These are phyloP conservation scores for Besnoitia besnoiti DNA, from an alignment of 169 alveolate species.

Conservation along the genomic window DNA sequence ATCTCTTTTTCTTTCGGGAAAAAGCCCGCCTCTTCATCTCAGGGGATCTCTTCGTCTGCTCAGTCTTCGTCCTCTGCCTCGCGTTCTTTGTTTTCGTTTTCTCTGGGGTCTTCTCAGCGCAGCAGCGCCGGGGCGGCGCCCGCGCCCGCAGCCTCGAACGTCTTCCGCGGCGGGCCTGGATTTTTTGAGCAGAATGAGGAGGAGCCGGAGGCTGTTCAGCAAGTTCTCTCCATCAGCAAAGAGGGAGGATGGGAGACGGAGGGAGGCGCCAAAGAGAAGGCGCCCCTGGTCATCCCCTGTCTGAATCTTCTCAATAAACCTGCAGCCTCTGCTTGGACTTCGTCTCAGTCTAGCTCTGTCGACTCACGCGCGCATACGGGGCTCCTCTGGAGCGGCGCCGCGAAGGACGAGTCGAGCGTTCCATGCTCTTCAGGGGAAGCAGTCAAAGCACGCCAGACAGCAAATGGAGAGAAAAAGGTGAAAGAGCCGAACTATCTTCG, in stretches of 20 bases:
- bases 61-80: background rate
- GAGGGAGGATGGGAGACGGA: slow-evolving; percentile 17
- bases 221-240: slow-evolving; percentile 13
- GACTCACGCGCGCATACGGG: background rate
- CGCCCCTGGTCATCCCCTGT: slow-evolving; percentile 30
- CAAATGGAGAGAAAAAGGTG: background rate
- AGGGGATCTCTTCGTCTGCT: background rate
- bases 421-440: too few relatives aligned
- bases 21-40: background rate
- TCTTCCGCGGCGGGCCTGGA: background rate
- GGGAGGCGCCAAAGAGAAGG: background rate
- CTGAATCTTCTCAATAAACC: background rate
- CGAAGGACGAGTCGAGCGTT: background rate
- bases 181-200: background rate
- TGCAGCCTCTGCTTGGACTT: background rate
- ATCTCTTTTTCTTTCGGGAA: slow-evolving; percentile 33
- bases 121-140: background rate
- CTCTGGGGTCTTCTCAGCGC: background rate
- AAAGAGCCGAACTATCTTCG: slow-evolving; percentile 2
- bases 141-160: background rate
- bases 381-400: background rate
- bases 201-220: background rate
- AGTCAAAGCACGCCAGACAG: background rate
- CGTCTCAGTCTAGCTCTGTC: background rate
- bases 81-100: background rate